Evolutionary conservation across 805 yeast species (phyloP).

Genomic region (Candida bentonensis): DNA sequence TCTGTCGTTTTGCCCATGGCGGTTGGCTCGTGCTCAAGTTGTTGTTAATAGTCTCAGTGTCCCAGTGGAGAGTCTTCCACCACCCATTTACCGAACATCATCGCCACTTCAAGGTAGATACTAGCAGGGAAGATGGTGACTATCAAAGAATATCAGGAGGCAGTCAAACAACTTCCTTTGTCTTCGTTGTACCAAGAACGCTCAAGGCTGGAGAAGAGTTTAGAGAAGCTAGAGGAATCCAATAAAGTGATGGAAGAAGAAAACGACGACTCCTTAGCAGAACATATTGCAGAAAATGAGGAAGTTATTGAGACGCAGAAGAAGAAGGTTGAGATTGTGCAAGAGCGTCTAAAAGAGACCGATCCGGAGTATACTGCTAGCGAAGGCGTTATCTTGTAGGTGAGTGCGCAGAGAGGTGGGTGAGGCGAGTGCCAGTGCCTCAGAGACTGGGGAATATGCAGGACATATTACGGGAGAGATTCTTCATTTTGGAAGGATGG

Average conservation of each 20-base stretch:
- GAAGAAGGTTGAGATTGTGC: background rate
- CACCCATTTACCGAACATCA: no score
- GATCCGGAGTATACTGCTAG: background rate
- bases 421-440: no score
- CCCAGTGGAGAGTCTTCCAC: no score
- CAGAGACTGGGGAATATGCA: no score
- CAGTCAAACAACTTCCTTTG: background rate
- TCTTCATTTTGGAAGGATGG: no score
- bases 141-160: background rate
- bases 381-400: no score
- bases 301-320: background rate
- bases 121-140: background rate
- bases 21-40: no score
- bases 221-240: background rate
- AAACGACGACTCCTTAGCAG: background rate
- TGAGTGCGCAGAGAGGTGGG: no score
- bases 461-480: no score
- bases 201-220: background rate
- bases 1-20: constrained; percentile 27
- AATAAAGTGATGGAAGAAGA: background rate
- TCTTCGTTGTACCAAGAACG: background rate
- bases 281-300: background rate
- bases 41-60: no score
- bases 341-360: background rate
- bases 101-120: no score